Evolutionary conservation across 441 rosid species (phyloP), one percentile per base, ranked within the genome.

Genomic region (Hypseocharis bilobata): DNA sequence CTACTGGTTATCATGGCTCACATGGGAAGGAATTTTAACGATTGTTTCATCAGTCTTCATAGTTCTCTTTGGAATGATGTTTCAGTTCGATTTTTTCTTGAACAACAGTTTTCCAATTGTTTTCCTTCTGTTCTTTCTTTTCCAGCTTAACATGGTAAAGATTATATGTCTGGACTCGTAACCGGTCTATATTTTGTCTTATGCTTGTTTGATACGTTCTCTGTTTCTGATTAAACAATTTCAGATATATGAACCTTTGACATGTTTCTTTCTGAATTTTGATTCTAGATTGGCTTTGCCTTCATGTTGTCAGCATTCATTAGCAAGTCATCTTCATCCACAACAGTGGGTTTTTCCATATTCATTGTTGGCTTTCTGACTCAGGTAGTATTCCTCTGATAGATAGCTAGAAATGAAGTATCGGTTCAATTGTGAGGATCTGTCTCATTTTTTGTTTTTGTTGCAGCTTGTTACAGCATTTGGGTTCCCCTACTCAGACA

Each of bases 1-100:
- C 28, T 92, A 87, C 61, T 92, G 97, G 98, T 74, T 87, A 20
- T 92, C 98, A 45, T 92, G 98, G 98, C 85, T 92, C 68, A 61
- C 73, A 42, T 92, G 98, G 98, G 98, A 92, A 70, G 93, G 85
- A 74, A 63, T 81, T 54, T 74, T 86, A 29, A 69, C 86, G 8
- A 55, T 83, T 29, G 26, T 92, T 65, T 92, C 98, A 25, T 83
- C 98, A n/a, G 77, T 92, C 70, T 76, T 82, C 69, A 77, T 84
- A 34, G 83, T 87, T 72, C 84, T 92, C 59, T 92, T 88, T 40
- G 97, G 98, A 62, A 82, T 90, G 92, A 82, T 90, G 84, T 90
- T 90, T 77, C 94, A 77, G 65, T 87, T 92, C 23, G 83, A 83
- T 49, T 87, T 92, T 69, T 92, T 92, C 88, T 74, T 84, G 83